These are phyloP conservation scores for Puccinia coronata DNA, from an alignment of 1,284 basidiomycete species.

Conservation along the genomic window DNA sequence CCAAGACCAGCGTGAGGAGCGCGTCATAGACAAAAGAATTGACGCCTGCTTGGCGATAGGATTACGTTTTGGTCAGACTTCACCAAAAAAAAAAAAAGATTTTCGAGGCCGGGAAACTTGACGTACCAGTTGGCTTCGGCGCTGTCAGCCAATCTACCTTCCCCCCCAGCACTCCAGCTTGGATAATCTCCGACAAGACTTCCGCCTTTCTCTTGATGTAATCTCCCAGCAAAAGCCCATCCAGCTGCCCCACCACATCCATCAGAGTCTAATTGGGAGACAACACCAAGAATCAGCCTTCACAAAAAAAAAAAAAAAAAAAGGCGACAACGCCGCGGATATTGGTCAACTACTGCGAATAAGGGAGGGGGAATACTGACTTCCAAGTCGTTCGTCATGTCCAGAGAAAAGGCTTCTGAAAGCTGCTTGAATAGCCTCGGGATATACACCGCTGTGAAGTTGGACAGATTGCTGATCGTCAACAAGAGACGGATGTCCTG, in stretches of 20 bases:
- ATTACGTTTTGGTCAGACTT: neutral
- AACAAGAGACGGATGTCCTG: constrained; percentile 84
- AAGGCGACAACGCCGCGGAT: neutral
- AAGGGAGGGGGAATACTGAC: constrained; percentile 60
- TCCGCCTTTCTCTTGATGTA: constrained; percentile 77
- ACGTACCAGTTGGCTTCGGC: constrained; percentile 57
- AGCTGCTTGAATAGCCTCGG: constrained; percentile 80
- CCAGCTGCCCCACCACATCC: constrained; percentile 77
- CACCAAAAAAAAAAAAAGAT: neutral
- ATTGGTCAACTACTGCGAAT: neutral
- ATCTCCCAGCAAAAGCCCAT: constrained; percentile 81
- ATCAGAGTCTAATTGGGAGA: constrained; percentile 66
- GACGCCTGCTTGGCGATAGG: constrained; percentile 69
- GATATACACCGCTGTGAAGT: constrained; percentile 71
- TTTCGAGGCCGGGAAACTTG: too few species aligned
- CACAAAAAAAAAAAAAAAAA: neutral
- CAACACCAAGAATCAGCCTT: constrained; percentile 29
- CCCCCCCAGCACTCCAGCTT: constrained; percentile 74
- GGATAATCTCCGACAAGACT: constrained; percentile 70
- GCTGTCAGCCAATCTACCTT: constrained; percentile 89
- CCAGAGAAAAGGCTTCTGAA: constrained; percentile 73
- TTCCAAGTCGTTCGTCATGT: constrained; percentile 74
- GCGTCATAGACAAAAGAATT: constrained; percentile 90
- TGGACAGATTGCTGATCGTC: constrained; percentile 83
- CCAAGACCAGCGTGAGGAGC: constrained; percentile 81